Evolutionary conservation across 169 alveolate species (phyloP).

Genomic region (Cryptosporidium sp.): DNA sequence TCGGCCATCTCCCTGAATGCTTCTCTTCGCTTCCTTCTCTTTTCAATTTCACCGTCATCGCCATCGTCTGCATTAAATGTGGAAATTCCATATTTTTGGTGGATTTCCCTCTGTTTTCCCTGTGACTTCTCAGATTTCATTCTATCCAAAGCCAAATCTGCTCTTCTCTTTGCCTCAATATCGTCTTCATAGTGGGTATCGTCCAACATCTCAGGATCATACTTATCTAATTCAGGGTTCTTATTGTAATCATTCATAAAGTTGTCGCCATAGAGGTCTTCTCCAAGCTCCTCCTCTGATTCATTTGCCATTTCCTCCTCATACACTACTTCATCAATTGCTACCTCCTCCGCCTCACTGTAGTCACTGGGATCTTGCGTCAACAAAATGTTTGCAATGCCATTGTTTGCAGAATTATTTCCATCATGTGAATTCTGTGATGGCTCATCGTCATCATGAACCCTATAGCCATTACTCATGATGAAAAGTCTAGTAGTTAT

Average conservation of each 20-base stretch:
- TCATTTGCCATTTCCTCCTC: constrained; percentile 62
- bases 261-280: constrained; percentile 60
- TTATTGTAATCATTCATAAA: constrained; percentile 52
- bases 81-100: constrained; percentile 46
- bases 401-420: constrained; percentile 13
- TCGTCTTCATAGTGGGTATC: constrained; percentile 86
- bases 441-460: constrained; percentile 35
- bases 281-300: constrained; percentile 72
- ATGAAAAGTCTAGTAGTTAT: not conserved
- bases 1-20: constrained; percentile 72
- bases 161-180: constrained; percentile 86
- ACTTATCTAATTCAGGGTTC: constrained; percentile 80
- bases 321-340: constrained; percentile 58
- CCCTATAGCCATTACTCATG: constrained; percentile 27
- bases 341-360: constrained; percentile 75
- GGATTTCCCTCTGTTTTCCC: constrained; percentile 81
- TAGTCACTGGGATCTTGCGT: constrained; percentile 71
- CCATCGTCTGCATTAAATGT: constrained; percentile 60
- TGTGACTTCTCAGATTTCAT: constrained; percentile 84
- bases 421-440: constrained; percentile 22
- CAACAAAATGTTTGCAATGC: constrained; percentile 53
- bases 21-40: constrained; percentile 80
- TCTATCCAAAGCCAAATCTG: constrained; percentile 81
- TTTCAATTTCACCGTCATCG: constrained; percentile 45
- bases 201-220: constrained; percentile 87